Base-by-base conservation (phyloP, 257 asterid species). In the Jasminum sambac region DNA sequence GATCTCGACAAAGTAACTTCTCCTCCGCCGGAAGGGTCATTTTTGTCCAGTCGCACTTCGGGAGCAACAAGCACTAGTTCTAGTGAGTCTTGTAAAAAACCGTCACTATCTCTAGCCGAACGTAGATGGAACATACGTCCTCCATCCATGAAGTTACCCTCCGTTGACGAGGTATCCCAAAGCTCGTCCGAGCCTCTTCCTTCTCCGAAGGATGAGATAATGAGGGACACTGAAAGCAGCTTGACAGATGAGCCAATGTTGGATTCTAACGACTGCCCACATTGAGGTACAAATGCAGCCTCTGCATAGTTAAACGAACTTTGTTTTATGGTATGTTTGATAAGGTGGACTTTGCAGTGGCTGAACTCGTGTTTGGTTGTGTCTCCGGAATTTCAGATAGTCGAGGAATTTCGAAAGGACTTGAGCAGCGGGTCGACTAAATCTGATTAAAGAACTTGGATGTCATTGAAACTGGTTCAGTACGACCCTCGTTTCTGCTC, bases 371-470 rank as follows among this genome's bases (percentile, higher is more conserved):
- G 11, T 55, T 55, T 55, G 16, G 34, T 7, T 9, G 16, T 55
- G 7, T 50, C n/a, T 2, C 9, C 21, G 34, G 34, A 17, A 36
- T 78, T 72, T 63, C 88, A 86, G 96, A 72, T 83, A 60, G 84
- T 76, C 36, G 76, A 79, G 67, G n/a, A n/a, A n/a, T n/a, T n/a
- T n/a, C n/a, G n/a, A 85, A 84, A 79, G 88, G 83, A n/a, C n/a
- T n/a, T n/a, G n/a, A n/a, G n/a, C n/a, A n/a, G n/a, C n/a, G 69
- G 73, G 66, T 72, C 75, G 26, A 74, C 76, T 78, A 76, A 62
- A 57, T 68, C 23, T 38, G 25, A 16, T 40, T 41, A 43, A 38
- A 59, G 17, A 34, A 59, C 52, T 57, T 46, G 13, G 37, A n/a
- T 7, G 63, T 62, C 24, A 3, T 11, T 70, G 52, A 75, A 75